phyloP scores from a whole-genome alignment of 805 yeast species.

The Wickerhamomyces alni region DNA sequence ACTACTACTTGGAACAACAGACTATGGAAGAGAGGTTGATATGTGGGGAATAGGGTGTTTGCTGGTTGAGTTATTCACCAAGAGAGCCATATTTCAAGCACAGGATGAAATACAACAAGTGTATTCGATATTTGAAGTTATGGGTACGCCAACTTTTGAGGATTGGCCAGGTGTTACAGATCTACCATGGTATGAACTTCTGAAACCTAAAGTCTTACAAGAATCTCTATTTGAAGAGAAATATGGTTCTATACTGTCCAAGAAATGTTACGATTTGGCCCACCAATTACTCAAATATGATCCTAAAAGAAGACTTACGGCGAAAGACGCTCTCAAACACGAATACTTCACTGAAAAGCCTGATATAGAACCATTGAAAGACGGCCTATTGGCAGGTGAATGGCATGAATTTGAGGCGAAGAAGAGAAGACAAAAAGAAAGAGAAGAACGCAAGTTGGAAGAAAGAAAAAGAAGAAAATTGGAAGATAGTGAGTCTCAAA shows the following conservation, averaged over 20 bases:
- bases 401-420: constrained; percentile 98
- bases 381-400: constrained; percentile 62
- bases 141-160: constrained; percentile 79
- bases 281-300: constrained; percentile 54
- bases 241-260: constrained; percentile 38
- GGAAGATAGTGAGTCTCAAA: background rate
- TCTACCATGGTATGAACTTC: constrained; percentile 90
- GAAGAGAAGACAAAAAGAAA: constrained; percentile 38
- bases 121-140: constrained; percentile 62
- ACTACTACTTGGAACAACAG: constrained; percentile 81
- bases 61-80: constrained; percentile 71
- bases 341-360: constrained; percentile 71
- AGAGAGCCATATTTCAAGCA: constrained; percentile 79
- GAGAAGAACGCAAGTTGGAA: constrained; percentile 19
- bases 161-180: constrained; percentile 75
- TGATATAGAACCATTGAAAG: constrained; percentile 47
- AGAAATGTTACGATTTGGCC: constrained; percentile 62
- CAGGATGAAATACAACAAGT: constrained; percentile 83
- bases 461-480: constrained; percentile 12
- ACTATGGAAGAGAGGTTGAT: constrained; percentile 86
- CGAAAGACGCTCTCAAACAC: constrained; percentile 63
- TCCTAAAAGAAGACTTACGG: constrained; percentile 63
- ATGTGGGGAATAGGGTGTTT: constrained; percentile 97
- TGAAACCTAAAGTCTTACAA: constrained; percentile 44
- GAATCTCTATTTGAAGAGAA: constrained; percentile 32